These are phyloP conservation scores for Penicillium atrosanguineum DNA, from an alignment of 495 filamentous ascomycete genomes.

Conservation along the genomic window DNA sequence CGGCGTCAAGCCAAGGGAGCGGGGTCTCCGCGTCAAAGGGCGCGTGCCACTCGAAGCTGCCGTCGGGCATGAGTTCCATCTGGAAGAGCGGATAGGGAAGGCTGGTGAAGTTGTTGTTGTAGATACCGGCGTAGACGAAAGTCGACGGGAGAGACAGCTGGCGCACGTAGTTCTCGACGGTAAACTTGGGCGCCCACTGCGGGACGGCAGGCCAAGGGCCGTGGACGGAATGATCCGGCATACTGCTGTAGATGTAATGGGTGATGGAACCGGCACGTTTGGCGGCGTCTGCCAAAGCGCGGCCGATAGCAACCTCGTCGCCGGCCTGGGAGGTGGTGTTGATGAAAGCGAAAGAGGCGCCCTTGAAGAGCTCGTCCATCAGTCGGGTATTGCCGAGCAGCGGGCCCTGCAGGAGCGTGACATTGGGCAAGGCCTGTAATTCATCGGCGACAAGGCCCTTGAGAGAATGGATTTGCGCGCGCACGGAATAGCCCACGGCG, in stretches of 20 bases:
- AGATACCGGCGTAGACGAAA: slow-evolving; percentile 94
- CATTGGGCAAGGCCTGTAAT: slow-evolving; percentile 74
- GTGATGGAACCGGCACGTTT: slow-evolving; percentile 73
- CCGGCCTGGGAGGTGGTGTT: slow-evolving; percentile 95
- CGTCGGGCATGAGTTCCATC: slow-evolving; percentile 80
- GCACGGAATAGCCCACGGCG: slow-evolving; percentile 85
- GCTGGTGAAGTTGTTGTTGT: slow-evolving; percentile 98
- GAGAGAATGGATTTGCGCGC: slow-evolving; percentile 81
- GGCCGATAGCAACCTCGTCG: slow-evolving; percentile 86
- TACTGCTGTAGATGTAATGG: slow-evolving; percentile 93
- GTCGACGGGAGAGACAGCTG: slow-evolving; percentile 81
- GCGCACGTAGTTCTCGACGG: slow-evolving; percentile 86
- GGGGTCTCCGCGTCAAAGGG: slow-evolving; percentile 87
- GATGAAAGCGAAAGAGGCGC: slow-evolving; percentile 88
- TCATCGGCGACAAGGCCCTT: slow-evolving; percentile 82
- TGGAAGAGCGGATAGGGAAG: slow-evolving; percentile 90
- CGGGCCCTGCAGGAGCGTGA: slow-evolving; percentile 76
- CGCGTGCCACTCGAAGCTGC: slow-evolving; percentile 88
- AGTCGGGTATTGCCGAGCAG: slow-evolving; percentile 68
- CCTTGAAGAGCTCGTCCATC: slow-evolving; percentile 74
- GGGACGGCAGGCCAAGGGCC: slow-evolving; percentile 82
- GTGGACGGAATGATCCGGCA: slow-evolving; percentile 85
- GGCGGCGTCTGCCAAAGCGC: slow-evolving; percentile 83
- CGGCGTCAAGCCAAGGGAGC: slow-evolving; percentile 95
- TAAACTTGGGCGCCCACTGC: slow-evolving; percentile 88